Evolutionary conservation across 23 red algal species (phyloP), one percentile per base, ranked within the genome.

Genomic region (Gracilariopsis chorda): DNA sequence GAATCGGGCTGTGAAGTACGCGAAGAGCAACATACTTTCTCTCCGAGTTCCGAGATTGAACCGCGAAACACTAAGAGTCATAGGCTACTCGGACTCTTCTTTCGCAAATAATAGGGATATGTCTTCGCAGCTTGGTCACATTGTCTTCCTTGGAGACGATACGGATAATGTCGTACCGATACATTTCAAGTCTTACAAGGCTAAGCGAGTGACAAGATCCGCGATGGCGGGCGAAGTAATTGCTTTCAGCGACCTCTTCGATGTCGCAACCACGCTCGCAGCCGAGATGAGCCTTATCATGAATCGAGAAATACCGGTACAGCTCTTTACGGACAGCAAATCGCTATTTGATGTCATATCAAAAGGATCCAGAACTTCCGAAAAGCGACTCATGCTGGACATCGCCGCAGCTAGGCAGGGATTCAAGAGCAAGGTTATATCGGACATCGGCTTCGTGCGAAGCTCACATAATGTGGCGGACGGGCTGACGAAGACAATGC

Each of bases 351-450:
- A 67, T 11, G 58, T 85, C 17, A 69, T 85, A 0, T 68, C 80
- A 0, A 49, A 69, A 42, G 57, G 59, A 19, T 67, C 80, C 1
- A 24, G 62, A 7, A 85, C 80, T 1, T 68, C 80, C 0, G 80
- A 85, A 11, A 85, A 60, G 30, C 80, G 80, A n/a, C 24, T 85
- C 8, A 85, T 85, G 57, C 46, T 85, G 59, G 80, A 85, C 35
- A 46, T 85, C 1, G 55, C 80, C 8, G 52, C 80, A 9, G 80
- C 57, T 24, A 16, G 80, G 7, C 25, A 69, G 58, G 80, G 59
- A 3, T 85, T 68, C 36, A 68, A 69, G 23, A 35, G 19, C 20
- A 85, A 69, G 14, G 16, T 51, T 2, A 85, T 85, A 8, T 85
- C 80, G 19, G 62, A 85, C 7, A 60, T 67, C 0, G 57, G 58